Evolutionary conservation across 495 filamentous ascomycete species (phyloP), one percentile per base, ranked within the genome.

Genomic region (Aeminium ludgeri): DNA sequence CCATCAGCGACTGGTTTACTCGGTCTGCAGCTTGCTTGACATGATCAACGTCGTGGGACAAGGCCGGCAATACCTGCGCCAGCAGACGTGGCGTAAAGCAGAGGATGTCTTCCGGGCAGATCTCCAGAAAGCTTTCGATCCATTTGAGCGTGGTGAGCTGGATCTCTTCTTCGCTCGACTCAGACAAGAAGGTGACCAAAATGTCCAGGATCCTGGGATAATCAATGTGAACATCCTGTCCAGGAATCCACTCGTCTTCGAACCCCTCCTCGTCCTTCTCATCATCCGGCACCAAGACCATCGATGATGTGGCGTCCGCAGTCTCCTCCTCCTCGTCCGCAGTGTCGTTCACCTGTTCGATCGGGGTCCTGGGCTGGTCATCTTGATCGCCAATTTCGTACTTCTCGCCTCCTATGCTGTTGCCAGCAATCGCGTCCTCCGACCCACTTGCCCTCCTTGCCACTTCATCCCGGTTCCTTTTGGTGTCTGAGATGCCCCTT

Each of bases 61-160:
- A 85, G 16, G 85, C 86, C 13, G 91, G 91, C 10, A 99, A 71
- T 6, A 99, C 78, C 52, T 93, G 85, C 1, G 84, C 82, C 28
- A 99, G 62, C 32, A 99, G 74, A 38, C 82, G 76, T 11, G 91
- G 91, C 1, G 92, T 86, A 57, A 96, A 96, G 1, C 78, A 78
- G 28, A 99, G 69, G n/a, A 99, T 87, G 48, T 96, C 91, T 56
- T 94, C 91, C 3, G 89, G 87, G 48, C 84, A 94, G 34, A 99
- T 93, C 31, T 94, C 86, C 47, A 99, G 83, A 54, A 99, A 95
- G 33, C 76, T 78, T 44, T 94, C 86, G 49, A 95, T 84, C 91
- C 91, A 99, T 30, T 85, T 74, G 15, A 99, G 66, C 10, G 89
- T 82, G 35, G 86, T 89, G 32, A 94, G 65, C 50, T 92, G 74